phyloP scores from a whole-genome alignment of 1,284 basidiomycete species.

The Veloporphyrellus conicus region DNA sequence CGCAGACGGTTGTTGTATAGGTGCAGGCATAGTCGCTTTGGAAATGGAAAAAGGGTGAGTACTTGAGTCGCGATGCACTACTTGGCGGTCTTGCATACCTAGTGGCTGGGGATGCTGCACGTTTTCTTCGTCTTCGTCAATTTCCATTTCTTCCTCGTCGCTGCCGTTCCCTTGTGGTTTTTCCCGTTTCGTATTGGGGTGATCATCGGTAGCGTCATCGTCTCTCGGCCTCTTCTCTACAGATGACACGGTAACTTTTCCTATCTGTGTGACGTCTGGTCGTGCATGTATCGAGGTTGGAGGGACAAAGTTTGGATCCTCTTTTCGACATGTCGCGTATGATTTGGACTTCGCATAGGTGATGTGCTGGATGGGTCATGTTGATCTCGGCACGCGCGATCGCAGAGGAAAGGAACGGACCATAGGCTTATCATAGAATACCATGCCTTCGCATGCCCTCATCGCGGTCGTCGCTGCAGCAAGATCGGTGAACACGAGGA shows the following conservation, averaged over 20 bases:
- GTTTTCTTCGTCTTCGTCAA: slow-evolving; percentile 72
- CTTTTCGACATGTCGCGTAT: slow-evolving; percentile 69
- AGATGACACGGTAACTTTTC: slow-evolving; percentile 31
- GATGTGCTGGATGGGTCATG: slow-evolving; percentile 57
- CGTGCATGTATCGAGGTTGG: slow-evolving; percentile 61
- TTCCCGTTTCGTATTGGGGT: slow-evolving; percentile 62
- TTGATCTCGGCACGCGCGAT: slow-evolving; percentile 10
- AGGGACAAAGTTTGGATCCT: slow-evolving; percentile 72
- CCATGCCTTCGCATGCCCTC: slow-evolving; percentile 84
- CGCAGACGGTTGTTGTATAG: slow-evolving; percentile 56
- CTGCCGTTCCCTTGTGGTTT: slow-evolving; percentile 62
- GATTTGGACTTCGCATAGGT: slow-evolving; percentile 84
- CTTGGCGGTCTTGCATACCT: slow-evolving; percentile 40
- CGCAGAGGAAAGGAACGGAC: slow-evolving; percentile 45
- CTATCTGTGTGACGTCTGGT: slow-evolving; percentile 39
- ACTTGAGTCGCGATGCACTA: slow-evolving; percentile 15
- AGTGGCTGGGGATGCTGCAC: slow-evolving; percentile 36
- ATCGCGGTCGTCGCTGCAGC: slow-evolving; percentile 86
- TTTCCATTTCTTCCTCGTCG: slow-evolving; percentile 80
- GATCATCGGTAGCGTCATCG: slow-evolving; percentile 53
- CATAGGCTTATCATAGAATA: slow-evolving; percentile 89
- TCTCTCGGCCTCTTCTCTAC: slow-evolving; percentile 65
- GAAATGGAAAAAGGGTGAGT: slow-evolving; percentile 34
- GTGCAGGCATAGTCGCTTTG: slow-evolving; percentile 47
- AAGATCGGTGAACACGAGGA: slow-evolving; percentile 91